Base-by-base conservation (phyloP, 176 grass and related monocot genomes). In the Musa beccarii region DNA sequence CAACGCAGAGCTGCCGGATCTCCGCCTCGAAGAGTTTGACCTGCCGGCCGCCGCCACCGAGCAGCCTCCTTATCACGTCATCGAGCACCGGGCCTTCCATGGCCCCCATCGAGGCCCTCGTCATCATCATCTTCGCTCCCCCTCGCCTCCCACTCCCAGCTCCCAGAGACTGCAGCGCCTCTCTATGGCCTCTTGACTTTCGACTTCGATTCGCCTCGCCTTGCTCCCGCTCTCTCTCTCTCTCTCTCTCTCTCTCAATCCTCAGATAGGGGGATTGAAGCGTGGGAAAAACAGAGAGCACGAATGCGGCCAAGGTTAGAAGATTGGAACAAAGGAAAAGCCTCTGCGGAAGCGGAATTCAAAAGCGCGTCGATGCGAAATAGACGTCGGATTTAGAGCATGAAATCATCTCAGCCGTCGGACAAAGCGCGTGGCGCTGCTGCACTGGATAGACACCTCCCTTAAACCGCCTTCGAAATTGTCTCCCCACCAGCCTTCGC, bases 1-100 rank as follows among this genome's bases (percentile, higher is more conserved):
- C 89, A 23, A 96, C 86, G 84, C 92, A 96, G 71, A 96, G 92
- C 81, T 90, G 89, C n/a, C 93, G 87, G 84, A 96, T 96, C 89
- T 92, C 93, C 81, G 89, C 83, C 86, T 96, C 93, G 23, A 89
- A 96, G 49, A 96, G 82, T 81, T 87, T 81, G 49, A 96, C 93
- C 89, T 92, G 93, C 63, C 85, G 83, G 9, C 87, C 71, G 10
- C 77, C 52, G 6, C 71, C 76, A 29, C 14, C 19, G 24, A 22
- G 66, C 14, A 74, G 72, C 72, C 72, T 22, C 72, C 21, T 26
- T 28, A 74, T 74, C 5, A 74, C 25, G 72, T 74, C 72, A 22
- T 56, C 72, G 16, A 74, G 53, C 72, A 74, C 53, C 21, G 52
- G 52, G 0, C 52, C 52, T 28, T 74, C 72, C 72, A 74, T 74